A percentile compares a stretch with the other conserved stretches of the same genome.
phyloP scores from a whole-genome alignment of 257 asterid genomes.

The Orobanche coerulescens region DNA sequence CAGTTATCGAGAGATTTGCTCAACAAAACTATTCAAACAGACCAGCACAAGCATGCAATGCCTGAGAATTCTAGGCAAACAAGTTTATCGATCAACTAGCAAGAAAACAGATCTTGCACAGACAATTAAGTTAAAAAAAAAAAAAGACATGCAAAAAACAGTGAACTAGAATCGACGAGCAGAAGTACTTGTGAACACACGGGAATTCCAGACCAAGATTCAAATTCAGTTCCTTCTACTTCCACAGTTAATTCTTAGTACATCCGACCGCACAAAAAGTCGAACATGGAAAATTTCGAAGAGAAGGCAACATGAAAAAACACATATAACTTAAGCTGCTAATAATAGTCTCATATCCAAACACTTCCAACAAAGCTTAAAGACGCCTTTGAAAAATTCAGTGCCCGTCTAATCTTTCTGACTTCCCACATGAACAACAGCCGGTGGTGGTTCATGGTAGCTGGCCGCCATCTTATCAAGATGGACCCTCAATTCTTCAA shows the following conservation, averaged over 20 bases:
- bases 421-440: not conserved
- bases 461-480: constrained; percentile 30
- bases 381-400: not conserved
- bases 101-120: no score
- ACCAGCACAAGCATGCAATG: no score
- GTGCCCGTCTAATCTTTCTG: not conserved
- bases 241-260: not conserved
- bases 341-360: not conserved
- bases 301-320: not conserved
- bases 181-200: no score
- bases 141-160: no score
- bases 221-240: not conserved
- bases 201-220: not conserved
- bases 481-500: constrained; percentile 32
- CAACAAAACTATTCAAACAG: no score
- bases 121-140: no score
- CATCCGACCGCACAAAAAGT: not conserved
- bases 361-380: not conserved
- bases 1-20: no score
- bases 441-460: not conserved
- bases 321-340: not conserved
- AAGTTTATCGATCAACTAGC: no score
- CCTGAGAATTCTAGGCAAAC: no score
- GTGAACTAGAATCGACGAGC: no score
- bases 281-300: not conserved